Conservation (phyloP, 345 rosid genomes). For the Linum usitatissimum region DNA sequence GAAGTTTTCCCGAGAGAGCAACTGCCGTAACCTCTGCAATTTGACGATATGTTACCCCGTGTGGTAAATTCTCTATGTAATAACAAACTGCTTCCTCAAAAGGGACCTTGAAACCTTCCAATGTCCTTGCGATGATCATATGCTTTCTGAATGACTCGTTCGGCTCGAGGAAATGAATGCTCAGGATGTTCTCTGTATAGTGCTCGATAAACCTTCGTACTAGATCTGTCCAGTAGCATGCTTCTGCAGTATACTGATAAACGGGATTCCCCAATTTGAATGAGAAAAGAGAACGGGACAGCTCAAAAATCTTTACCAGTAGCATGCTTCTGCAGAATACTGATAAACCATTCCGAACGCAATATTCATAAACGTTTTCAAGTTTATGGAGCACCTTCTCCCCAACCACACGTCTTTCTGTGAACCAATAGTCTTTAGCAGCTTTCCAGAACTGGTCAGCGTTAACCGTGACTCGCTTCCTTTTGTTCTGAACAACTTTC, state of each 20-base stretch:
- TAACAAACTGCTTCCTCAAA: not conserved
- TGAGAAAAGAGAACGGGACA: not conserved
- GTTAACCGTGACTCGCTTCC: not conserved
- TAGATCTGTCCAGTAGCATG: no score
- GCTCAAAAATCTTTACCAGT: not conserved
- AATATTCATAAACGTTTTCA: not conserved
- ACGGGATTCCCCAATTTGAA: no score
- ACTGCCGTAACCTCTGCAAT: not conserved
- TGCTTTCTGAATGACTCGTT: not conserved
- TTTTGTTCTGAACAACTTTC: not conserved
- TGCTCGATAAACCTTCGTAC: not conserved
- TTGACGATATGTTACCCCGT: not conserved
- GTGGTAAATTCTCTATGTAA: not conserved
- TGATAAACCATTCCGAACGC: not conserved
- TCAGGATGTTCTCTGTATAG: not conserved
- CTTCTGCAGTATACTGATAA: no score
- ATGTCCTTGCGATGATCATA: not conserved
- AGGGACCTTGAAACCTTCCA: not conserved
- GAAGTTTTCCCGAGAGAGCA: not conserved
- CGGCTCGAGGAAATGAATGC: not conserved
- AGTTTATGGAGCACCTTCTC: not conserved
- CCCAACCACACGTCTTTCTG: not conserved
- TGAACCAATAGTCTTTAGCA: not conserved
- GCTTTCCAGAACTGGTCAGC: not conserved
- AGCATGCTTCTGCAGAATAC: not conserved